phyloP scores from a whole-genome alignment of 305 asterid genomes.

The Fraxinus baroniana region DNA sequence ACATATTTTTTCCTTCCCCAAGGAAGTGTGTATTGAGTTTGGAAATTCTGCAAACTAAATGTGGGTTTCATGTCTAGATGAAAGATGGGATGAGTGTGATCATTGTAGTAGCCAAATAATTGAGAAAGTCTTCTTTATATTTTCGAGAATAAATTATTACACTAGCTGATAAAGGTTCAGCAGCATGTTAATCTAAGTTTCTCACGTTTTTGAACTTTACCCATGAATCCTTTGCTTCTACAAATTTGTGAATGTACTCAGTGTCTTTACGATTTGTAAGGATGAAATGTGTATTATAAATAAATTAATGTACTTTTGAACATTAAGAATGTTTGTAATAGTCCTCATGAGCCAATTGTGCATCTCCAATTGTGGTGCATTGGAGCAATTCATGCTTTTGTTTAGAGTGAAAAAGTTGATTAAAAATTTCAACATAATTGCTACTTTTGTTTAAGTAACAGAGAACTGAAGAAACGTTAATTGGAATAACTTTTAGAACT shows the following conservation, averaged over 20 bases:
- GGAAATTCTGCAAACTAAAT: not conserved
- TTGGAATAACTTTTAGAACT: not conserved
- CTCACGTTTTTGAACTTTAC: not conserved
- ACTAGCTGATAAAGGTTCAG: not conserved
- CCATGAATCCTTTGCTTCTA: not conserved
- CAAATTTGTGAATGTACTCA: not conserved
- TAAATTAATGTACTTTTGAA: not conserved
- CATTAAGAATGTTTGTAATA: not conserved
- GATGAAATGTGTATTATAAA: not conserved
- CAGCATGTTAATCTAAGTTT: not conserved
- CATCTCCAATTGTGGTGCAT: constrained; percentile 1
- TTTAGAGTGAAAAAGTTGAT: not conserved
- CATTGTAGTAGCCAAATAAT: not conserved
- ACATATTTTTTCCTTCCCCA: not conserved
- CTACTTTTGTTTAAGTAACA: constrained; percentile 4
- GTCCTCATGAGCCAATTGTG: not conserved
- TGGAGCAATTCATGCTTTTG: not conserved
- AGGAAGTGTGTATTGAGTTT: not conserved
- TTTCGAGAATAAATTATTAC: not conserved
- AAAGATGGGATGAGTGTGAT: not conserved
- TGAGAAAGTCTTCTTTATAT: not conserved
- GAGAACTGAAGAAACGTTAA: not conserved
- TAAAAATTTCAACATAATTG: not conserved
- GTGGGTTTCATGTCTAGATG: not conserved
- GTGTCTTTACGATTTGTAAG: not conserved